Base-by-base conservation (phyloP, 257 asterid species). In the Avicennia marina region DNA sequence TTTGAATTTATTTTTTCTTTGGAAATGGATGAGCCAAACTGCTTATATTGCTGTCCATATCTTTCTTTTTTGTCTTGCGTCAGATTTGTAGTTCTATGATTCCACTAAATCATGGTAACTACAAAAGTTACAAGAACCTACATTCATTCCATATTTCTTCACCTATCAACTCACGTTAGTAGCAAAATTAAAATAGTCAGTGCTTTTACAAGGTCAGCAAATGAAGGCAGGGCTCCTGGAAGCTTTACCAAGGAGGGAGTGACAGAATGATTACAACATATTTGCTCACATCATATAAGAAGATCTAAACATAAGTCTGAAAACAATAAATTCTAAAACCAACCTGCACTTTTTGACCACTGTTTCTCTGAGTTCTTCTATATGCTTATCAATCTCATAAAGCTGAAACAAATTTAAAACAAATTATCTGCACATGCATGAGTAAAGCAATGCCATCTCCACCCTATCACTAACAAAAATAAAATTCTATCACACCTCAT, bases 281-380 rank as follows among this genome's bases (percentile, higher is more conserved):
- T 38, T 56, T 21, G 44, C 22, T 21, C 45, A 21, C 7, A 15
- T 20, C 11, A 8, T 53, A 11, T 27, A 12, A 52, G 22, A 18
- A 6, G 26, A 52, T 21, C 16, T 22, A 49, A 22, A 53, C 40
- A 24, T 27, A 18, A 54, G 43, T 45, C 36, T 24, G 36, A 17
- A n/a, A 67, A 17, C 46, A 20, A 53, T 22, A 13, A 42, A 20
- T 32, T 15, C 53, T 26, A 60, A 44, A 52, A 72, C 87, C 68
- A 64, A 87, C 98, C 98, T 87, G 98, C 98, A 90, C 53, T 75
- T 79, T 43, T 72, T 75, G 16, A 83, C 89, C 49, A 81, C 84
- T 77, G 53, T 71, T 67, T 84, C 93, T 47, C 87, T 74, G 72
- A 90, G 87, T 62, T 87, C 88, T 60, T 90, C 98, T 71, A 90